Percentiles rank a stretch among this genome's conserved stretches.
phyloP scores from a whole-genome alignment of 2,329 filamentous ascomycete genomes.

The Diaporthe longicolla region DNA sequence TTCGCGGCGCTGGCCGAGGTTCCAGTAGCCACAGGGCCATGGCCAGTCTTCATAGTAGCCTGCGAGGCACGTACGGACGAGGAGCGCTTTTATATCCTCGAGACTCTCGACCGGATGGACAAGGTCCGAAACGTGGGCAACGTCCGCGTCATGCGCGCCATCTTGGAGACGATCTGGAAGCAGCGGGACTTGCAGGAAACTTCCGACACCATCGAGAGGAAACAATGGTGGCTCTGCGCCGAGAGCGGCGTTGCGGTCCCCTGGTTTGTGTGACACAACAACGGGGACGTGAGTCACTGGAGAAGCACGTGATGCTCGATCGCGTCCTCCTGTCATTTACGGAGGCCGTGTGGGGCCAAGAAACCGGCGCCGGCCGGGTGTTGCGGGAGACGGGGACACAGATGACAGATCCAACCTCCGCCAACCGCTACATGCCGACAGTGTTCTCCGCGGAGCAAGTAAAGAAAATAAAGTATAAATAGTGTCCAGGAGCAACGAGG shows the following conservation, averaged over 20 bases:
- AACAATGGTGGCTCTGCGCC: background rate
- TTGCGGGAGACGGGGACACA: background rate
- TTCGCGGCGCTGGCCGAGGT: background rate
- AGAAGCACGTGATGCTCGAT: background rate
- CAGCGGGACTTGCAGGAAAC: constrained; percentile 5
- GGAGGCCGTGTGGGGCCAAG: background rate
- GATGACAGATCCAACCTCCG: background rate
- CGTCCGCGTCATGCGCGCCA: background rate
- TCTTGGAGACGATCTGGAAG: constrained; percentile 4
- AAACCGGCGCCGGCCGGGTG: background rate
- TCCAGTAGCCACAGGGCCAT: background rate
- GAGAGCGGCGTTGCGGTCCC: background rate
- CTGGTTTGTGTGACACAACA: background rate
- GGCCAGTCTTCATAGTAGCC: background rate
- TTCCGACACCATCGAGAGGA: background rate
- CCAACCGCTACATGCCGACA: background rate
- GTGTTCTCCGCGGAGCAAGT: background rate
- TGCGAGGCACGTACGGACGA: background rate
- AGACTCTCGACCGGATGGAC: background rate
- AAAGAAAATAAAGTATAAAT: background rate
- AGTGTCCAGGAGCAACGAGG: background rate
- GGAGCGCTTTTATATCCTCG: constrained; percentile 3
- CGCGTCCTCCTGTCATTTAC: constrained; percentile 4
- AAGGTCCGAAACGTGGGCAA: background rate
- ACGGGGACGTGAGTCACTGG: background rate